Evolutionary conservation across 257 asterid species (phyloP).

Genomic region (Scutellaria barbata): DNA sequence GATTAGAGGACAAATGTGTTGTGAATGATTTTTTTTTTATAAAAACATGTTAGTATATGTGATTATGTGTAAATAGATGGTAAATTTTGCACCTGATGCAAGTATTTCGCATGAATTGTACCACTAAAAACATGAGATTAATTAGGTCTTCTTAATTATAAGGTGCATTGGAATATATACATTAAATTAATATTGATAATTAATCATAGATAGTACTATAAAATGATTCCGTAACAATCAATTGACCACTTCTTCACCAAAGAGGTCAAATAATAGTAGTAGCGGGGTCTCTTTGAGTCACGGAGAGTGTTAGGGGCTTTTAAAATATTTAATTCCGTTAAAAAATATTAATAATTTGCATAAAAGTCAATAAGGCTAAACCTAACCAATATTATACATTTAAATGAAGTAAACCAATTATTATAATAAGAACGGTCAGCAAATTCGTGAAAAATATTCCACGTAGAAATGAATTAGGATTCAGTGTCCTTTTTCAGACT

Average conservation of each 20-base stretch:
- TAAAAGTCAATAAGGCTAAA: background rate
- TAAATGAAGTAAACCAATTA: background rate
- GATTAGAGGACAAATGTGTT: too few species aligned
- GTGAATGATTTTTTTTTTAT: too few species aligned
- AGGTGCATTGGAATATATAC: too few species aligned
- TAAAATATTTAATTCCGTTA: background rate
- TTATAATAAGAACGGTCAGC: constrained; percentile 31
- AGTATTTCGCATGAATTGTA: too few species aligned
- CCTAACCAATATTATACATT: background rate
- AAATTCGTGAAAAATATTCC: constrained; percentile 31
- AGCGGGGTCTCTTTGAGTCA: constrained; percentile 21
- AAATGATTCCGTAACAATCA: background rate
- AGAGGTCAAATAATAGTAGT: constrained; percentile 22
- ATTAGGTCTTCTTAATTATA: too few species aligned
- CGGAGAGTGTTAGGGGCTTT: constrained; percentile 10
- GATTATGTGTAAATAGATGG: too few species aligned
- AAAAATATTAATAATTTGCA: background rate
- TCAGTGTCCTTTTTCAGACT: constrained; percentile 23
- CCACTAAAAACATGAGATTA: too few species aligned
- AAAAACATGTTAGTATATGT: too few species aligned
- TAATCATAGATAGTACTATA: too few species aligned
- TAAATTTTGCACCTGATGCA: too few species aligned
- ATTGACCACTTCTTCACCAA: constrained; percentile 16
- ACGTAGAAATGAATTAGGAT: constrained; percentile 7
- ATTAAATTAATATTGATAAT: too few species aligned